Conservation (phyloP, 1,284 basidiomycete genomes). For the Mycosarcoma maydis region DNA sequence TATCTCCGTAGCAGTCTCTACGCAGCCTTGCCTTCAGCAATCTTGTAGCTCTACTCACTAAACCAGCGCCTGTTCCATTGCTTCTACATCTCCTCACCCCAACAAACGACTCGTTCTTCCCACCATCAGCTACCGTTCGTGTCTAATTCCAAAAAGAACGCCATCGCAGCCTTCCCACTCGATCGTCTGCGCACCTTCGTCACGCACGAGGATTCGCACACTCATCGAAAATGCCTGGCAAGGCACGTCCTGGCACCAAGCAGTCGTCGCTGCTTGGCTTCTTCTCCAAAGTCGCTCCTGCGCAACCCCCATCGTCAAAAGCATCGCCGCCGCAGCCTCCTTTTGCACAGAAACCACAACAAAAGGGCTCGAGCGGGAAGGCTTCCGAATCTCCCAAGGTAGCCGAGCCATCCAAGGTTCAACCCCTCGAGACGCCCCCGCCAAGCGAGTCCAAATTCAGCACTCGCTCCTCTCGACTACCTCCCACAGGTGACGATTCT, state of each 20-base stretch:
- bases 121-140: no score
- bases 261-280: conserved; percentile 55
- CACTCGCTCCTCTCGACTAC: conserved; percentile 12
- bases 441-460: conserved; percentile 33
- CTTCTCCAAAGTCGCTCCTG: conserved; percentile 43
- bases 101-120: background rate
- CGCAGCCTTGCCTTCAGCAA: no score
- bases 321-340: conserved; percentile 6
- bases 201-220: conserved; percentile 6
- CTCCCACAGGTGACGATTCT: background rate
- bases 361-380: conserved; percentile 9
- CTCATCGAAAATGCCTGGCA: conserved; percentile 17
- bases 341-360: conserved; percentile 1
- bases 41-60: no score
- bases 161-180: background rate
- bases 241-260: conserved; percentile 23
- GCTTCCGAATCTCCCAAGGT: conserved; percentile 6
- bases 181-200: background rate
- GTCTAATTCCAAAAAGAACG: no score
- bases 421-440: conserved; percentile 39
- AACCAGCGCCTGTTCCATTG: no score
- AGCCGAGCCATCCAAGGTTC: conserved; percentile 5
- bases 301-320: conserved; percentile 14
- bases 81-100: background rate
- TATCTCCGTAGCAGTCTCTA: background rate